phyloP scores from a whole-genome alignment of 345 rosid genomes.

The Syzygium jambos region DNA sequence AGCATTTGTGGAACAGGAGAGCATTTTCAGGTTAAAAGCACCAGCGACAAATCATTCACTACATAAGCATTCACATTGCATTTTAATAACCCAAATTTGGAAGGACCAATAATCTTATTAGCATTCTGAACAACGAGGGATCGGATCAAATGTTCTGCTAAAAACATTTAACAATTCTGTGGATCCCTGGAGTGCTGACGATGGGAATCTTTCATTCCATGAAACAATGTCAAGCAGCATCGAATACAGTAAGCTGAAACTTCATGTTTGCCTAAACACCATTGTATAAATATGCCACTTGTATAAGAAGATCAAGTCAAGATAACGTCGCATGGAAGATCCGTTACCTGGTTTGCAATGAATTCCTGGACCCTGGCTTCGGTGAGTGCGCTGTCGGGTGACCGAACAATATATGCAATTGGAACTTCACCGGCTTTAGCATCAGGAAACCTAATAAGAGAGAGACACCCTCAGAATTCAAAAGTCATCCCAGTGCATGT shows the following conservation, averaged over 20 bases:
- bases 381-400: slow-evolving; percentile 18
- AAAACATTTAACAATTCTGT: background rate
- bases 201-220: background rate
- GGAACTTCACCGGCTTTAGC: slow-evolving; percentile 51
- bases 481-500: background rate
- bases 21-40: background rate
- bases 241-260: background rate
- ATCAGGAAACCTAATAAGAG: slow-evolving; percentile 29
- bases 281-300: background rate
- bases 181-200: background rate
- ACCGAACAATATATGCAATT: slow-evolving; percentile 32
- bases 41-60: background rate
- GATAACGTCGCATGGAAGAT: background rate
- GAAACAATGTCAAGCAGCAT: background rate
- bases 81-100: background rate
- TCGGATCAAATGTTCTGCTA: background rate
- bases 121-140: background rate
- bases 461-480: background rate
- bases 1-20: background rate
- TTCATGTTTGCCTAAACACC: background rate
- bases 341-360: slow-evolving; percentile 24
- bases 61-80: background rate
- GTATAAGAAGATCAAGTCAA: background rate
- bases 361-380: slow-evolving; percentile 24
- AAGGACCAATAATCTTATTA: background rate